A percentile compares a stretch with the other conserved stretches of the same genome.
Conservation (phyloP, 768 basidiomycete genomes). For the Clathrus columnatus region DNA sequence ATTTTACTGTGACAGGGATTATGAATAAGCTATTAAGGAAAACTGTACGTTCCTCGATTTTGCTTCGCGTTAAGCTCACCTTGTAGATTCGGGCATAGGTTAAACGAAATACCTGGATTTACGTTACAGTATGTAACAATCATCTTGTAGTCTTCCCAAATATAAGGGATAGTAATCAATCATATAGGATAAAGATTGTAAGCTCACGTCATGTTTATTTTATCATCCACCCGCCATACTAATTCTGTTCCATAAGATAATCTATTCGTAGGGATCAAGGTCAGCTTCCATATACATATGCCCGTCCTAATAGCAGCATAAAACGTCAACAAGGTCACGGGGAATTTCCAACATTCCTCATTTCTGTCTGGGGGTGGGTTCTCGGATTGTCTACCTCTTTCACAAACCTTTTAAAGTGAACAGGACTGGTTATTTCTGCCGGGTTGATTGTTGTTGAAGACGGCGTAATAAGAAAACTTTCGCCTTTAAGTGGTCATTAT, state of each 20-base stretch:
- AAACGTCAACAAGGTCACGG: slow-evolving; percentile 30
- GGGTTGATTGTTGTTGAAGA: slow-evolving; percentile 57
- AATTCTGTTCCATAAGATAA: slow-evolving; percentile 32
- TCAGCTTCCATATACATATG: not conserved
- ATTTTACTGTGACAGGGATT: slow-evolving; percentile 44
- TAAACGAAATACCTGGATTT: slow-evolving; percentile 58
- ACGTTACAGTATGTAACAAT: slow-evolving; percentile 41
- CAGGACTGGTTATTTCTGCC: slow-evolving; percentile 51
- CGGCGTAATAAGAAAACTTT: slow-evolving; percentile 49
- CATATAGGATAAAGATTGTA: slow-evolving; percentile 45
- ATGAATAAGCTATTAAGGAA: slow-evolving; percentile 47
- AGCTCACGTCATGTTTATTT: slow-evolving; percentile 13
- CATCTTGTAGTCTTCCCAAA: not conserved
- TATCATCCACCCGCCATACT: not conserved
- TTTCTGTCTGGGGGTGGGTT: slow-evolving; percentile 38
- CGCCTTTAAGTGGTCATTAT: slow-evolving; percentile 63
- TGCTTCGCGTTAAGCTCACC: not conserved
- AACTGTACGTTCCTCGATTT: slow-evolving; percentile 28
- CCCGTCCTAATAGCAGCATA: not conserved
- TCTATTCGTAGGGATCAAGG: slow-evolving; percentile 61
- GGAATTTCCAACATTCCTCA: slow-evolving; percentile 60
- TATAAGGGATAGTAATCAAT: not conserved
- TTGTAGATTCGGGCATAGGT: not conserved
- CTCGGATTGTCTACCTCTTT: not conserved
- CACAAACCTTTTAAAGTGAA: slow-evolving; percentile 4